phyloP scores from a whole-genome alignment of 495 filamentous ascomycete genomes.

The Hypoxylon rickii region DNA sequence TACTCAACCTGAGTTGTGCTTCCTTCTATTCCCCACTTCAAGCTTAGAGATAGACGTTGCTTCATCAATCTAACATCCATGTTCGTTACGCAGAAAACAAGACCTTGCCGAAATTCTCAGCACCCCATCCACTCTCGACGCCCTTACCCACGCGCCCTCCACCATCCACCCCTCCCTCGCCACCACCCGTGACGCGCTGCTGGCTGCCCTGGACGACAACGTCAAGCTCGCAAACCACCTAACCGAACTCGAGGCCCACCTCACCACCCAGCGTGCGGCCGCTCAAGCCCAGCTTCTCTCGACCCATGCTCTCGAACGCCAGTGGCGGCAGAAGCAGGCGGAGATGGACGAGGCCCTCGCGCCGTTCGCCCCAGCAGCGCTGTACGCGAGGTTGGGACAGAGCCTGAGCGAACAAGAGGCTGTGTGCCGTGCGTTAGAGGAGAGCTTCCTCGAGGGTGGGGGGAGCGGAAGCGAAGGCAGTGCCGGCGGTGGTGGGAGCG shows the following conservation, averaged over 20 bases:
- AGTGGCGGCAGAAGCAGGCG: slow-evolving; percentile 84
- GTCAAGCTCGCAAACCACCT: slow-evolving; percentile 67
- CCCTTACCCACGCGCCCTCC: slow-evolving; percentile 65
- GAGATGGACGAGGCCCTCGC: slow-evolving; percentile 85
- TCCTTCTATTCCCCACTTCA: too few species aligned
- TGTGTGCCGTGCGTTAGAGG: slow-evolving; percentile 79
- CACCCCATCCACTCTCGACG: slow-evolving; percentile 61
- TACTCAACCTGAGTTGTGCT: neutral
- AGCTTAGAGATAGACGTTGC: too few species aligned
- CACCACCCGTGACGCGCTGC: slow-evolving; percentile 58
- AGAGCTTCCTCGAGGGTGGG: slow-evolving; percentile 80
- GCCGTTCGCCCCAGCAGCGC: slow-evolving; percentile 78
- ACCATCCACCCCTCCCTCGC: slow-evolving; percentile 68
- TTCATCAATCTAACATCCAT: slow-evolving; percentile 4
- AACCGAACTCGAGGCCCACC: slow-evolving; percentile 59
- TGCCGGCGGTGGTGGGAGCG: slow-evolving; percentile 15
- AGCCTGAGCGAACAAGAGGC: slow-evolving; percentile 81
- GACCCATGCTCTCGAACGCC: slow-evolving; percentile 83
- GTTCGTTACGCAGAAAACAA: slow-evolving; percentile 43
- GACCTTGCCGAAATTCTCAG: slow-evolving; percentile 71
- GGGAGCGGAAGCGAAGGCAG: too few species aligned
- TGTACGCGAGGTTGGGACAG: slow-evolving; percentile 79
- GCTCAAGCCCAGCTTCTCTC: slow-evolving; percentile 82
- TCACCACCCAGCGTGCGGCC: slow-evolving; percentile 64
- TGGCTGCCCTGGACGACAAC: slow-evolving; percentile 68